These are phyloP conservation scores for Xylariaceae sp. DNA, from an alignment of 2,329 filamentous ascomycete species.

Conservation along the genomic window DNA sequence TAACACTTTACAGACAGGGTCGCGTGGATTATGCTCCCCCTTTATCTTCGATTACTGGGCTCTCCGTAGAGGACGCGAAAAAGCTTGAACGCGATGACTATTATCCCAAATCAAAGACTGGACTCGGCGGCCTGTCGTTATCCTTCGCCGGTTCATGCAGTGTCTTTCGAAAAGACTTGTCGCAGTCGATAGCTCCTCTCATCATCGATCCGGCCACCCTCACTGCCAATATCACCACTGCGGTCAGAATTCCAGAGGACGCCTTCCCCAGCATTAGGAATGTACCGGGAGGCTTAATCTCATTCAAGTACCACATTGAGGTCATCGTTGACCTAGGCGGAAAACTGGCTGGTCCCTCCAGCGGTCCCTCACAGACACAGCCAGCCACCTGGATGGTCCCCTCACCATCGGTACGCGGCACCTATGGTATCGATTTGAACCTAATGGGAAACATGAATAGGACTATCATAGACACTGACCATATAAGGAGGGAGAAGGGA, in stretches of 20 bases:
- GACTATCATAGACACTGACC: conserved; percentile 80
- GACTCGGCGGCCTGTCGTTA: conserved; percentile 78
- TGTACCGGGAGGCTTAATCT: conserved; percentile 89
- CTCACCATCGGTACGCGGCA: conserved; percentile 28
- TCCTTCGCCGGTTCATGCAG: conserved; percentile 82
- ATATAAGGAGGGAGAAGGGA: conserved; percentile 80
- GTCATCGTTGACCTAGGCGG: conserved; percentile 89
- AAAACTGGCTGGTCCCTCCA: conserved; percentile 60
- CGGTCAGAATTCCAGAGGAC: conserved; percentile 81
- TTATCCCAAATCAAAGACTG: conserved; percentile 81
- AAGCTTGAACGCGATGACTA: conserved; percentile 73
- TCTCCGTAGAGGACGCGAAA: conserved; percentile 59
- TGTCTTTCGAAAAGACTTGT: conserved; percentile 91
- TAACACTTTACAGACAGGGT: conserved; percentile 86
- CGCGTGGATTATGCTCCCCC: conserved; percentile 74
- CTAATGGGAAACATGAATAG: conserved; percentile 52
- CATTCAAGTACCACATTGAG: conserved; percentile 90
- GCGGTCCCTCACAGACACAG: conserved; percentile 37
- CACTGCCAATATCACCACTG: conserved; percentile 73
- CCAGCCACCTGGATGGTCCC: conserved; percentile 38
- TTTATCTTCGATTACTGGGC: conserved; percentile 44
- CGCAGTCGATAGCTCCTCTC: conserved; percentile 80
- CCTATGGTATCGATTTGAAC: conserved; percentile 39
- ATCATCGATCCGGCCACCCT: conserved; percentile 79
- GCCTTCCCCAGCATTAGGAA: conserved; percentile 86